phyloP scores from a whole-genome alignment of 2,329 filamentous ascomycete genomes.

The Alternaria postmessia region DNA sequence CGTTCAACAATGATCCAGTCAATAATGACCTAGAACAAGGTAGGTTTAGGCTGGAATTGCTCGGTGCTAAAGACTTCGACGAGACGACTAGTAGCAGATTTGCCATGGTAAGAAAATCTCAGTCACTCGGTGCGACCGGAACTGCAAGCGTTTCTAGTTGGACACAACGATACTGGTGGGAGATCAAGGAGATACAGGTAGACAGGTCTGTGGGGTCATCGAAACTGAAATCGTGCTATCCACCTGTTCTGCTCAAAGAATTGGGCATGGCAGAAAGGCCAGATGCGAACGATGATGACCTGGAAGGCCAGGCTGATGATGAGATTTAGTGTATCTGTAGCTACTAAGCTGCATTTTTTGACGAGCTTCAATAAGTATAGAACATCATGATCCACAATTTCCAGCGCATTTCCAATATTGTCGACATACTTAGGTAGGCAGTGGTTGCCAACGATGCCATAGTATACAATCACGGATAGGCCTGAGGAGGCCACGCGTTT shows the following conservation, averaged over 20 bases:
- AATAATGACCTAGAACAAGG: neutral
- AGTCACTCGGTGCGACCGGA: neutral
- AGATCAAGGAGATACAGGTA: neutral
- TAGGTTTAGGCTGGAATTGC: neutral
- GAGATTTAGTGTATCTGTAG: slow-evolving; percentile 17
- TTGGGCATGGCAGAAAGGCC: slow-evolving; percentile 26
- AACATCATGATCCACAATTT: slow-evolving; percentile 37
- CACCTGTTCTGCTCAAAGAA: neutral
- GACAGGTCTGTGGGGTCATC: neutral
- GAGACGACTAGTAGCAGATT: neutral
- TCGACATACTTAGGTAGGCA: slow-evolving; percentile 43
- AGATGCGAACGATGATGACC: slow-evolving; percentile 34
- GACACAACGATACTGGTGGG: neutral
- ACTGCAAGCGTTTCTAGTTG: neutral
- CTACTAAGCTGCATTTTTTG: slow-evolving; percentile 19
- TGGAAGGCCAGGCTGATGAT: slow-evolving; percentile 31
- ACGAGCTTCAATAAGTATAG: slow-evolving; percentile 35
- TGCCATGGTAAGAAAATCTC: neutral
- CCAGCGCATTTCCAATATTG: slow-evolving; percentile 33
- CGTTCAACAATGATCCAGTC: neutral
- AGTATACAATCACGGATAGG: slow-evolving; percentile 23
- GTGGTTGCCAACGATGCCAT: slow-evolving; percentile 43
- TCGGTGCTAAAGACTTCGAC: neutral
- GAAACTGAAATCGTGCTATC: neutral
- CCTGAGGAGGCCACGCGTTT: slow-evolving; percentile 26